These are phyloP conservation scores for Ophiostoma angusticollis DNA, from an alignment of 2,329 filamentous ascomycete genomes.

Conservation along the genomic window DNA sequence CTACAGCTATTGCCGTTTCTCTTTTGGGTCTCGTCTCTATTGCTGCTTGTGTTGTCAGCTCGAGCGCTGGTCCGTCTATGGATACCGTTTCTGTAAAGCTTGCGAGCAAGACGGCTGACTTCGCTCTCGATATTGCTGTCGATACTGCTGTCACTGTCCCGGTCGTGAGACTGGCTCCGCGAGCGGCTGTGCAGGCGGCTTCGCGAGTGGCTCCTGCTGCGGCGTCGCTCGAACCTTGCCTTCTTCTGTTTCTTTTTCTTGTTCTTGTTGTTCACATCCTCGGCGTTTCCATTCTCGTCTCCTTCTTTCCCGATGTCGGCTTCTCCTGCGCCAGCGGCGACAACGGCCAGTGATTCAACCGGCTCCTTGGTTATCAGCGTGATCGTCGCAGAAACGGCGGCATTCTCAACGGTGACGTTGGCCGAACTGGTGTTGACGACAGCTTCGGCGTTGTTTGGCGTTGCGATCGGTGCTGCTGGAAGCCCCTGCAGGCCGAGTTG, in stretches of 20 bases:
- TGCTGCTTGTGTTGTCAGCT: not conserved
- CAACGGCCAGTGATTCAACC: not conserved
- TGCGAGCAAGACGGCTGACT: conserved; percentile 2
- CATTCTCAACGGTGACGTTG: too few species aligned
- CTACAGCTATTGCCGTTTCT: not conserved
- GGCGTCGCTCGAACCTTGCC: not conserved
- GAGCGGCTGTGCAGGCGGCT: not conserved
- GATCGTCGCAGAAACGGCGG: too few species aligned
- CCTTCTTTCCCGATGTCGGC: not conserved
- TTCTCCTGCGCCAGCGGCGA: not conserved
- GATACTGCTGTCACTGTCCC: not conserved
- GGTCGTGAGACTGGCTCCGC: not conserved
- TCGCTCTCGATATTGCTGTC: not conserved
- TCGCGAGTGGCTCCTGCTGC: not conserved
- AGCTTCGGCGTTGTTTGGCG: too few species aligned
- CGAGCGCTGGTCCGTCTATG: not conserved
- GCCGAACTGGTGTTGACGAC: too few species aligned
- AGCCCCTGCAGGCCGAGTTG: not conserved
- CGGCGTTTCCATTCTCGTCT: not conserved
- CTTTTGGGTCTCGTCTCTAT: not conserved
- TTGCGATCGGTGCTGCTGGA: conserved; percentile 2
- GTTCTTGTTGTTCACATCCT: too few species aligned
- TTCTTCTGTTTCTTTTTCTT: not conserved
- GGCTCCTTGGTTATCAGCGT: too few species aligned
- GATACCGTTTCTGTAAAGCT: not conserved